Conservation (phyloP, 2,329 filamentous ascomycete genomes). For the Ophiocordyceps camponoti-saundersi region DNA sequence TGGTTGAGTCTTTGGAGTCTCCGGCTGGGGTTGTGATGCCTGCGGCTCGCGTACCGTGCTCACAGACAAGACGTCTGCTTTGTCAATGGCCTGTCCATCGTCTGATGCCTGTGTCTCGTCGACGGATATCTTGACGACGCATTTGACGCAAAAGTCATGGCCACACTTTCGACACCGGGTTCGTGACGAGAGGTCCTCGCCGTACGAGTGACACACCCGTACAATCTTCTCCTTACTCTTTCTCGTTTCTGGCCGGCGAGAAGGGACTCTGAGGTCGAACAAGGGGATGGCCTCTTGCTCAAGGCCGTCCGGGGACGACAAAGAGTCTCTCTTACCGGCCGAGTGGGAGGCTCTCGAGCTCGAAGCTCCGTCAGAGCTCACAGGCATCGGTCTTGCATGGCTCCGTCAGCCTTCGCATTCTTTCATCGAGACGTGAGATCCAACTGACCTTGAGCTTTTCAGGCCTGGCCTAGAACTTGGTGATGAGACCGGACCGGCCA, state of each 20-base stretch:
- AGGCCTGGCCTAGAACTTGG: background rate
- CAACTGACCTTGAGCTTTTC: constrained; percentile 1
- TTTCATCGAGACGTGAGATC: background rate
- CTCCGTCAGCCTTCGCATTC: background rate
- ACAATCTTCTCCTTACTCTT: constrained; percentile 8
- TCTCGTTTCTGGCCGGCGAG: background rate
- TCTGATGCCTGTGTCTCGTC: background rate
- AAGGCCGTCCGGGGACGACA: constrained; percentile 16
- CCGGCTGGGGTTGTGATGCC: background rate
- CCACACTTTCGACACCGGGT: constrained; percentile 29
- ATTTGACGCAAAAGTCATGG: constrained; percentile 31
- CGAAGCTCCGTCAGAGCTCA: background rate
- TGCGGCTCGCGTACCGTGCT: background rate
- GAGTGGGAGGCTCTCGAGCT: background rate
- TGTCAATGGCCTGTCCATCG: background rate
- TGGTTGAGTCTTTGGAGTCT: background rate
- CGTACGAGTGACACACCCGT: constrained; percentile 33
- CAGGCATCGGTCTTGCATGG: background rate
- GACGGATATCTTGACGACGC: constrained; percentile 17
- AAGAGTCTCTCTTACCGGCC: constrained; percentile 1
- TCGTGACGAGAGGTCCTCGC: constrained; percentile 18
- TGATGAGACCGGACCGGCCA: constrained; percentile 1
- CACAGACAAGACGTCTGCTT: background rate
- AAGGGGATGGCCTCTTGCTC: constrained; percentile 27
- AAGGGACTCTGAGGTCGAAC: constrained; percentile 27